Evolutionary conservation across 768 basidiomycete species (phyloP).

Genomic region (Boletus huronensis): DNA sequence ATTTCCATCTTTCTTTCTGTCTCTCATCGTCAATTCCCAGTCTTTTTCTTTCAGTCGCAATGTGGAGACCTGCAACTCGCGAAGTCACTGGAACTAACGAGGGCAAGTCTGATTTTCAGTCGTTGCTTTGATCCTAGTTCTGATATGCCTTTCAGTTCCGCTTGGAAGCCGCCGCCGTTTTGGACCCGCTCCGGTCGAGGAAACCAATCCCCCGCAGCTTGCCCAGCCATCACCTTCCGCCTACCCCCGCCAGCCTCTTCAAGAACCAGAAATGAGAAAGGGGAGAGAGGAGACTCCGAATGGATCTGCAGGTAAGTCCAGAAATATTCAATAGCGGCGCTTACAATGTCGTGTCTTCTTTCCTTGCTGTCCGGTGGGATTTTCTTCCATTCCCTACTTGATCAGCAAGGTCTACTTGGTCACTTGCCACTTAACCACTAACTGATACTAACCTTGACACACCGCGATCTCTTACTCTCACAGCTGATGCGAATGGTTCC

Average conservation of each 20-base stretch:
- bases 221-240: constrained; percentile 86
- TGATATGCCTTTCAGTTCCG: constrained; percentile 51
- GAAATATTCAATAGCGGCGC: constrained; percentile 33
- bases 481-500: constrained; percentile 81
- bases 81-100: constrained; percentile 94
- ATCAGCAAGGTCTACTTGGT: constrained; percentile 30
- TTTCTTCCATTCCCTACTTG: constrained; percentile 24
- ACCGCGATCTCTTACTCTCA: constrained; percentile 38
- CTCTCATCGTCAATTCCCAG: constrained; percentile 10
- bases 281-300: constrained; percentile 69
- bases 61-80: constrained; percentile 89
- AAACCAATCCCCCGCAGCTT: constrained; percentile 75
- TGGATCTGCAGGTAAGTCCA: constrained; percentile 72
- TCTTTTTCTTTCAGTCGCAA: constrained; percentile 40
- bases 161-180: constrained; percentile 88
- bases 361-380: constrained; percentile 35
- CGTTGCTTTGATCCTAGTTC: constrained; percentile 4
- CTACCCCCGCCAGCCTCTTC: constrained; percentile 64
- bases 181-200: constrained; percentile 83
- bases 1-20: constrained; percentile 27
- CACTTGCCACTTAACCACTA: constrained; percentile 35
- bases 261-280: constrained; percentile 56
- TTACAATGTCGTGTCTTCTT: constrained; percentile 38
- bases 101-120: constrained; percentile 46
- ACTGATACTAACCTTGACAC: constrained; percentile 58